phyloP scores from a whole-genome alignment of 1,284 basidiomycete genomes.

The Ceratobasidium sp. region DNA sequence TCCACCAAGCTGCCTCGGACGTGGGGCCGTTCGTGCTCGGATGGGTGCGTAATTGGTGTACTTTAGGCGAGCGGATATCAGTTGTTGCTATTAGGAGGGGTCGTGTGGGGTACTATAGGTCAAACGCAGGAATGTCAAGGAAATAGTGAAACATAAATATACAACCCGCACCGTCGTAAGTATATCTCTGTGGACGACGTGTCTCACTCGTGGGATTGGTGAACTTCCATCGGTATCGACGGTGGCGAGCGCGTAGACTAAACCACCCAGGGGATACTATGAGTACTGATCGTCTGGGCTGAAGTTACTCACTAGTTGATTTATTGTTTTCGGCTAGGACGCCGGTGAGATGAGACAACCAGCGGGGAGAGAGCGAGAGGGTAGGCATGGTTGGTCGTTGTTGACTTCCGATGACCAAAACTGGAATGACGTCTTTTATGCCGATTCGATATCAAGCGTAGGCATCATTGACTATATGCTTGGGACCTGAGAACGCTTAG shows the following conservation, averaged over 20 bases:
- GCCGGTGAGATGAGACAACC: slow-evolving; percentile 17
- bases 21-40: slow-evolving; percentile 26
- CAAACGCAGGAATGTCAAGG: neutral
- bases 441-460: slow-evolving; percentile 4
- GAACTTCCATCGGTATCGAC: slow-evolving; percentile 16
- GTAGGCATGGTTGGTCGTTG: slow-evolving; percentile 9
- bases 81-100: slow-evolving; percentile 48
- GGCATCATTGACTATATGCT: slow-evolving; percentile 16
- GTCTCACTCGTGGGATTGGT: slow-evolving; percentile 13
- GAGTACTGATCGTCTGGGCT: neutral
- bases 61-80: slow-evolving; percentile 48
- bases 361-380: slow-evolving; percentile 21
- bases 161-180: neutral
- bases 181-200: slow-evolving; percentile 22
- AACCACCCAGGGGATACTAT: neutral
- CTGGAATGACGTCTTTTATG: slow-evolving; percentile 16
- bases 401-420: neutral
- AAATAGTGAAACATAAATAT: too few relatives aligned
- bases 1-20: slow-evolving; percentile 49
- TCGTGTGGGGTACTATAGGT: slow-evolving; percentile 9
- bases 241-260: slow-evolving; percentile 28
- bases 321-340: slow-evolving; percentile 24
- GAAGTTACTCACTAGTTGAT: neutral
- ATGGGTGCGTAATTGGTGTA: slow-evolving; percentile 41
- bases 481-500: neutral